Base-by-base conservation (phyloP, 345 rosid genomes). In the Garcia nutans region DNA sequence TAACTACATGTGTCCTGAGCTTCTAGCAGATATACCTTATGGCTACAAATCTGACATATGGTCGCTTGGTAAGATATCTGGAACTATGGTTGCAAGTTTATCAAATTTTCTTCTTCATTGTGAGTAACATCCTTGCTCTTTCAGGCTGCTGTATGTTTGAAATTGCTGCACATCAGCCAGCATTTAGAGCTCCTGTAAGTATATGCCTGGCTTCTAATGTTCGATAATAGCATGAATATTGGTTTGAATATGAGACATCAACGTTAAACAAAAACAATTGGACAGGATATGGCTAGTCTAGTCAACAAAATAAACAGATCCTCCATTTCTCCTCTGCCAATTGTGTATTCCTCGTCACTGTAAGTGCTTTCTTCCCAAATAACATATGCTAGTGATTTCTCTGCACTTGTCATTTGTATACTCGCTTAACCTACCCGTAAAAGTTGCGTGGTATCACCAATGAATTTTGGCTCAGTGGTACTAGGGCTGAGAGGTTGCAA, bases 111-210 rank as follows among this genome's bases (percentile, higher is more conserved):
- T 70, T 57, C 41, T 37, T 37, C 68, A 41, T 59, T 45, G 68
- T 57, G 50, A 47, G 68, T 83, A 59, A 85, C 47, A 24, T 81
- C 28, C 67, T 59, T 82, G 75, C 67, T 81, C 61, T 83, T 85
- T 58, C 86, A 96, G 99, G 99, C 79, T 96, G 99, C 83, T 96
- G 98, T 82, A 87, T 93, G 89, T 96, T 91, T 81, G 99, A 96
- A 86, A 90, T 93, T 72, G 94, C 95, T 76, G 92, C 98, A 54
- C 98, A 96, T 76, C 99, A 96, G 65, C 95, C 98, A 17, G 89
- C 95, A 16, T 96, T 96, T 83, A 89, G 93, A 84, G 98, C 99
- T 82, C 90, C 86, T 67, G 99, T 96, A 75, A 82, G 98, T 85
- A 68, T 77, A 74, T 70, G 74, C 74, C 74, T 23, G 13, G 22